phyloP scores from a whole-genome alignment of 345 rosid genomes.

The Kandelia obovata region DNA sequence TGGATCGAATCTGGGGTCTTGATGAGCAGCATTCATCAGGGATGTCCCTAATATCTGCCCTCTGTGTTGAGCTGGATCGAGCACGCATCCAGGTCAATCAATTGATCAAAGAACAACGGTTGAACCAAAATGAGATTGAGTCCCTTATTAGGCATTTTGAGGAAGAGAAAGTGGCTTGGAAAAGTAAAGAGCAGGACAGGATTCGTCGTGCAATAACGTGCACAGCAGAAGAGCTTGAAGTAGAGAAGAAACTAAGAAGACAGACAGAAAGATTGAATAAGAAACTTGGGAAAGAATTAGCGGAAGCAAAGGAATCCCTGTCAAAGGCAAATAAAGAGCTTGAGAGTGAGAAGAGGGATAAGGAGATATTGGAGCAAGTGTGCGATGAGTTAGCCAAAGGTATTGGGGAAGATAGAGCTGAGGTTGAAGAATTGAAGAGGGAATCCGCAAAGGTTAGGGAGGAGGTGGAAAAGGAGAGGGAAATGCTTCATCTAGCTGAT shows the following conservation, averaged over 20 bases:
- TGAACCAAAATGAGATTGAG: slow-evolving; percentile 42
- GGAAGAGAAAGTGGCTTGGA: slow-evolving; percentile 63
- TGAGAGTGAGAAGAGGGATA: slow-evolving; percentile 75
- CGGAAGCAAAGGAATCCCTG: slow-evolving; percentile 47
- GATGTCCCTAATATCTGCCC: slow-evolving; percentile 57
- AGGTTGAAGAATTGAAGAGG: slow-evolving; percentile 52
- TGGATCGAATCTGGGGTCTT: slow-evolving; percentile 54
- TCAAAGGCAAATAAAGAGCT: slow-evolving; percentile 46
- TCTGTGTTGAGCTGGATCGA: slow-evolving; percentile 56
- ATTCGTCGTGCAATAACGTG: slow-evolving; percentile 40
- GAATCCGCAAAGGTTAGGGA: slow-evolving; percentile 57
- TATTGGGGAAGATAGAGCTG: slow-evolving; percentile 67
- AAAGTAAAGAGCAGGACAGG: slow-evolving; percentile 48
- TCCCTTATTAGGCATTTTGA: slow-evolving; percentile 44
- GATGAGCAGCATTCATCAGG: slow-evolving; percentile 52
- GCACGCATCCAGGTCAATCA: slow-evolving; percentile 53
- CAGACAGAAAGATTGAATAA: slow-evolving; percentile 81
- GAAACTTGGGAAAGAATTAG: slow-evolving; percentile 72
- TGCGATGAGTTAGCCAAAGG: slow-evolving; percentile 83
- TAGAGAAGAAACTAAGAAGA: slow-evolving; percentile 64
- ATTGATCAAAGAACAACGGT: slow-evolving; percentile 43
- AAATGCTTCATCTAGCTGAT: slow-evolving; percentile 93
- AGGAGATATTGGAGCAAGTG: slow-evolving; percentile 76
- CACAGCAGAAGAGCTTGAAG: slow-evolving; percentile 62
- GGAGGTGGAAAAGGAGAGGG: slow-evolving; percentile 90